Base-by-base conservation (phyloP, 371 early-diverging fungal species). In the Rhizomucor miehei region DNA sequence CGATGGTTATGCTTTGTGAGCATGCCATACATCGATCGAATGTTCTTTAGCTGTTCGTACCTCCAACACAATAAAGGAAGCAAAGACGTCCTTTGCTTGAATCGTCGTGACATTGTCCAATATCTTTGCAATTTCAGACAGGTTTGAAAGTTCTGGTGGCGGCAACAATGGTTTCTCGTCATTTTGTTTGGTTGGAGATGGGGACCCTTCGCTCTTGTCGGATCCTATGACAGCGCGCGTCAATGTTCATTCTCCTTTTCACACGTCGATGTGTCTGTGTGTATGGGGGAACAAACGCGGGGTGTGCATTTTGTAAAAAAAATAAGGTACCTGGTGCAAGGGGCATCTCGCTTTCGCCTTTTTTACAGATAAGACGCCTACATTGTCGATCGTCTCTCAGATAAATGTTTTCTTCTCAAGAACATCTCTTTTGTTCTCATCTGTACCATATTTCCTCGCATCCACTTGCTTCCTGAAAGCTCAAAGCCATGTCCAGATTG, bases 391-490 rank as follows among this genome's bases (percentile, higher is more conserved):
- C 11, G 25, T 12, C 19, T 4, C 41, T 19, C 41, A 41, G 19
- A 41, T 41, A n/a, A 29, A 3, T 5, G 29, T 3, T 29, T 8
- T 29, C 8, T 29, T 29, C 8, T 8, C 3, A 29, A 29, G 8
- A 29, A 8, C 5, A 3, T 29, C 8, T 29, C 3, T 3, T 5
- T 8, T 29, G 29, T 3, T 29, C 8, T 29, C 8, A 48, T 23
- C 72, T 69, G 59, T 80, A 89, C 94, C 93, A 88, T 48, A 93
- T 78, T 34, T 88, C 85, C 20, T 80, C 73, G 55, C 95, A 94
- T 21, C 93, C 92, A 10, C 75, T 85, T 17, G 84, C 79, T 55
- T 92, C 91, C 77, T 94, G 90, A 66, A 97, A 97, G 61, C 93
- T 93, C 29, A 97, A 75, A 5, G 97, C 95, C 19, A 93, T 69